Evolutionary conservation across 768 basidiomycete species (phyloP).

Genomic region (Lactarius quietus): DNA sequence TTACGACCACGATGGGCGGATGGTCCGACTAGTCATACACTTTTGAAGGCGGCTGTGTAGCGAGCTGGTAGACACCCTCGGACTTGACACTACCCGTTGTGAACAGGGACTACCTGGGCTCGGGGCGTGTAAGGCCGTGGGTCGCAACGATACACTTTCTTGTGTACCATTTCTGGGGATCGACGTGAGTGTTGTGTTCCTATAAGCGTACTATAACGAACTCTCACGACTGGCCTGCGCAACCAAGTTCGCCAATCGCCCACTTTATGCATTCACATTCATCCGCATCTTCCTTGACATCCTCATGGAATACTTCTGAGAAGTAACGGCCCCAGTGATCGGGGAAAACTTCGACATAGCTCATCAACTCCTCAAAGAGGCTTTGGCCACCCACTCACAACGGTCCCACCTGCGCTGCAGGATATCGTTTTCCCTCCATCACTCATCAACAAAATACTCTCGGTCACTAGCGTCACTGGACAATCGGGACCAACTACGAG

Average conservation of each 20-base stretch:
- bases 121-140: too few species aligned
- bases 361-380: constrained; percentile 95
- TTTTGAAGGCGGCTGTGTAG: too few species aligned
- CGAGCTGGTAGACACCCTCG: too few species aligned
- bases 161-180: constrained; percentile 82
- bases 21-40: too few species aligned
- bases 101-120: too few species aligned
- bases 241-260: too few species aligned
- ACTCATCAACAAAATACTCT: constrained; percentile 52
- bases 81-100: too few species aligned
- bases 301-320: constrained; percentile 81
- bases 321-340: constrained; percentile 69
- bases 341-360: constrained; percentile 94
- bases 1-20: too few species aligned
- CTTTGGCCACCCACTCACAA: constrained; percentile 90
- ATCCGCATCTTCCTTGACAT: constrained; percentile 82
- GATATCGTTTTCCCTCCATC: constrained; percentile 94
- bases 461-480: constrained; percentile 48
- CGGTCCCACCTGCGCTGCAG: constrained; percentile 83
- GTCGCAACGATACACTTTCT: too few species aligned
- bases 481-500: constrained; percentile 29
- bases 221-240: too few species aligned
- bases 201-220: too few species aligned
- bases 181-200: constrained; percentile 48
- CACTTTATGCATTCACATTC: constrained; percentile 57